Evolutionary conservation across 169 alveolate species (phyloP).

Genomic region (Theileria sp.): DNA sequence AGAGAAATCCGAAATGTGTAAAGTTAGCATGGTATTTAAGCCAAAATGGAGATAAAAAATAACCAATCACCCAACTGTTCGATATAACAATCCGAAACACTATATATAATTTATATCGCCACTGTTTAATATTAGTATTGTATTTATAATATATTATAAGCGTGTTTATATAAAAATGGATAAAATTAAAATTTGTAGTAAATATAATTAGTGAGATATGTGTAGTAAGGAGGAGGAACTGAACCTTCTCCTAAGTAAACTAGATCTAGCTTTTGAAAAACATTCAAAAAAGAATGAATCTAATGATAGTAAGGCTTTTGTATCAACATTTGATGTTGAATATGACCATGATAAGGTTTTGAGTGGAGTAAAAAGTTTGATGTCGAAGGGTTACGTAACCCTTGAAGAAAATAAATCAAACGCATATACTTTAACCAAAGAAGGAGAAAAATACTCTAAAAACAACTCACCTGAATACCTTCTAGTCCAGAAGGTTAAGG

Average conservation of each 20-base stretch:
- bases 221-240: constrained; percentile 52
- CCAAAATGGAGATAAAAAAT: background rate
- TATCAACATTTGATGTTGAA: constrained; percentile 46
- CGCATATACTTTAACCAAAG: constrained; percentile 67
- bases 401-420: constrained; percentile 61
- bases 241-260: constrained; percentile 21
- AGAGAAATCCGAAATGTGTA: background rate
- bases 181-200: background rate
- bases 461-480: constrained; percentile 78
- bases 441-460: constrained; percentile 67
- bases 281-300: constrained; percentile 27
- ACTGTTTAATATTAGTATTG: constrained; percentile 26
- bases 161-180: constrained; percentile 28
- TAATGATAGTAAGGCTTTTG: background rate
- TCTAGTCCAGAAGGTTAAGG: constrained; percentile 59
- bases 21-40: background rate
- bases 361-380: constrained; percentile 75
- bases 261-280: constrained; percentile 52
- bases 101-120: constrained; percentile 1
- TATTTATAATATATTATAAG: constrained; percentile 44
- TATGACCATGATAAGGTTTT: constrained; percentile 75
- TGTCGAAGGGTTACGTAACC: constrained; percentile 73
- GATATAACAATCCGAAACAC: background rate
- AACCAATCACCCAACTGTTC: background rate
- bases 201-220: constrained; percentile 18